Evolutionary conservation across 495 filamentous ascomycete species (phyloP), one percentile per base, ranked within the genome.

Genomic region (Annulohypoxylon bovei): DNA sequence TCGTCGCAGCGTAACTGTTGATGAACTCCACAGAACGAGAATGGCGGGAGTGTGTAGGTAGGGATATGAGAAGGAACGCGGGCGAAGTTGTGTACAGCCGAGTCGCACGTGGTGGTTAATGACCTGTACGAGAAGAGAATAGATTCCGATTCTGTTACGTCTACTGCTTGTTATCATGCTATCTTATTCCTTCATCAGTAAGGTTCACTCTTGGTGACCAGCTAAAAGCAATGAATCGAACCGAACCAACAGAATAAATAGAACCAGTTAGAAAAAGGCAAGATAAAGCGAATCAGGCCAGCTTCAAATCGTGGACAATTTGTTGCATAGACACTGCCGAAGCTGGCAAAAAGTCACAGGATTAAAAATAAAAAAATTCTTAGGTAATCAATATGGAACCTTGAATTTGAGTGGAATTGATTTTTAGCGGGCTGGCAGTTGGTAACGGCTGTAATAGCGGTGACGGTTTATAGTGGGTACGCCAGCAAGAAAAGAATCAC

Each of bases 51-150:
- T 73, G 70, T 66, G 69, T 32, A 65, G 56, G 56, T 68, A 73
- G 16, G 54, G 50, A 18, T 8, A 25, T 28, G 57, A 27, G 42
- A 56, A 60, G 44, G 25, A 46, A 59, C 30, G 27, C 46, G 50
- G 54, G 46, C 49, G 59, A 60, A 67, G 12, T 69, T 30, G 65
- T 65, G 37, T 32, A 49, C 57, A 61, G 47, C 39, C 27, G 49
- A 52, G 33, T 54, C 58, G 33, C 65, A 30, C 53, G 54, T 47
- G 25, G 33, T 67, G 25, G 33, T 67, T 68, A 33, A 73, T 62
- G 70, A 73, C 70, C 65, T 69, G 55, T 62, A 73, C 58, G 65
- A 66, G 42, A 62, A 73, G 49, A 69, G 60, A 73, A 73, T 69
- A 69, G 49, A 69, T 65, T 65, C 66, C 30, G 25, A 52, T 64